A percentile compares a stretch with the other conserved stretches of the same genome.
These are phyloP conservation scores for Parietaria judaica DNA, from an alignment of 306 rosid species.

Conservation along the genomic window DNA sequence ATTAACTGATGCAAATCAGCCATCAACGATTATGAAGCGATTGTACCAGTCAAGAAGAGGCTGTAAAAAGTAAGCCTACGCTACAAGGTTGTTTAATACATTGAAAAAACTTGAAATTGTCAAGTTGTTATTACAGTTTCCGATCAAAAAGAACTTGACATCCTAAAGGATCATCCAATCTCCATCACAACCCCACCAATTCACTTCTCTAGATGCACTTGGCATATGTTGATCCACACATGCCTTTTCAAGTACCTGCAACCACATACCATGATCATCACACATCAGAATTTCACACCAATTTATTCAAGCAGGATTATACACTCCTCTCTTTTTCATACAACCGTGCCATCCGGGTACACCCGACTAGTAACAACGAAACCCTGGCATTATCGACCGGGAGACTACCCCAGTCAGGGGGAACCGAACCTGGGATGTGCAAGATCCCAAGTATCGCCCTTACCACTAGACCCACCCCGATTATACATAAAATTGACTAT, in stretches of 20 bases:
- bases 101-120: neutral
- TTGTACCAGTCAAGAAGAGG: neutral
- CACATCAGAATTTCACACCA: no score
- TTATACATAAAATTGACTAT: no score
- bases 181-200: conserved; percentile 19
- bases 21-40: neutral
- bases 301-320: no score
- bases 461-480: no score
- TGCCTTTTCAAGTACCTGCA: conserved; percentile 74
- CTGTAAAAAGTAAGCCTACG: conserved; percentile 3
- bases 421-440: no score
- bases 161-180: conserved; percentile 9
- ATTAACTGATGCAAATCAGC: no score
- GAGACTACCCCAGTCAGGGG: no score
- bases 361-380: no score
- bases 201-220: conserved; percentile 17
- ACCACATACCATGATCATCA: conserved; percentile 4
- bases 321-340: no score
- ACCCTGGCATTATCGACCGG: no score
- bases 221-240: conserved; percentile 31
- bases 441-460: no score
- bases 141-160: conserved; percentile 5
- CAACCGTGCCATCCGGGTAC: no score
- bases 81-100: neutral
- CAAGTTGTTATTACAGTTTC: conserved; percentile 9